Evolutionary conservation across 1,284 basidiomycete genomes (phyloP), one percentile per base, ranked within the genome.

Genomic region (Sporisorium scitamineum): DNA sequence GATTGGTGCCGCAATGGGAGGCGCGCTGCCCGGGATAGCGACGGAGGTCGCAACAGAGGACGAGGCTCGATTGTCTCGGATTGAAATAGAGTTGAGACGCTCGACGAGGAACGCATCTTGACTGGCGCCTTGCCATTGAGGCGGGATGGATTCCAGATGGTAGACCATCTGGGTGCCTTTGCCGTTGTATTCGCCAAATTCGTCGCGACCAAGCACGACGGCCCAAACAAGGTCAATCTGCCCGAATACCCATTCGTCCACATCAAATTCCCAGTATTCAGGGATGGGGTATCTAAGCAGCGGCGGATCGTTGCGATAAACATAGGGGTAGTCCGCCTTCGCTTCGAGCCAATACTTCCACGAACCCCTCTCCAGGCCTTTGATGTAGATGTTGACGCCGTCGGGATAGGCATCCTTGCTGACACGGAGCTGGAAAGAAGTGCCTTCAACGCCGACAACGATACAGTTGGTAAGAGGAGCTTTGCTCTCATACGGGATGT

Each of bases 341-440:
- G 37, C 47, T 9, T 67, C 52, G 47, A 55, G 39, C 27, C 42
- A 14, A 18, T 20, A 37, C 5, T 22, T 18, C 54, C 50, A 47
- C 1, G 34, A 32, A 8, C 31, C 11, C 16, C n/a, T 34, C 7
- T 31, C 27, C 3, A 10, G 10, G 11, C 55, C 34, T 32, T 32
- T 31, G 10, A 37, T 22, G n/a, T 45, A 45, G 13, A 56, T 18
- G n/a, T 44, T 16, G 16, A 32, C 55, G 11, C 64, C 64, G 34
- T 55, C n/a, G 7, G 57, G 64, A 16, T 55, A 67, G 8, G 16
- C 31, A 14, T 52, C 47, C 52, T 67, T 67, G 52, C 34, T 42
- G 52, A 67, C 27, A n/a, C 39, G 31, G 4, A 67, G 20, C 3
- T 41, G 9, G 45, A 67, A 60, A 0, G 20, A 5, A 0, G 55